phyloP scores from a whole-genome alignment of 176 grass and related monocot species.

The Phoenix roebelenii region DNA sequence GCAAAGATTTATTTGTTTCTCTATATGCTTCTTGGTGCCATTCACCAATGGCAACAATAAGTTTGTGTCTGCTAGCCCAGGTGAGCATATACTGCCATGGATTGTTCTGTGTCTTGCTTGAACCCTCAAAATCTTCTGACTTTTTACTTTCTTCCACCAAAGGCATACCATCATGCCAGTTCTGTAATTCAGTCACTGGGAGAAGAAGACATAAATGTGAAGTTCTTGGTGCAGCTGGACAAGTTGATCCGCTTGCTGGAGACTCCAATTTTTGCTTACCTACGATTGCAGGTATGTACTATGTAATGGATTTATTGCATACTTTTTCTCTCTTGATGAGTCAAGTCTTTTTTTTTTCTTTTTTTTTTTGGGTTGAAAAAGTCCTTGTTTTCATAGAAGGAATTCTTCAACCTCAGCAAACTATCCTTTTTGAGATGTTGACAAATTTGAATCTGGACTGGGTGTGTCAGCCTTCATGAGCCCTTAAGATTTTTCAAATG shows the following conservation, averaged over 20 bases:
- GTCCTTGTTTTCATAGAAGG: no score
- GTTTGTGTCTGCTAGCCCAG: constrained; percentile 92
- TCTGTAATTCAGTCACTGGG: constrained; percentile 86
- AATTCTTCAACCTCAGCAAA: no score
- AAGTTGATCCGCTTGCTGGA: constrained; percentile 87
- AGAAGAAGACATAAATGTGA: constrained; percentile 95
- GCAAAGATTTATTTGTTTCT: constrained; percentile 76
- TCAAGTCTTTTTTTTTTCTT: background rate
- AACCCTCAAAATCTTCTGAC: constrained; percentile 20
- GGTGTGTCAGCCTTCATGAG: no score
- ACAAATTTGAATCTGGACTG: no score
- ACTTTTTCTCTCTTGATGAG: no score
- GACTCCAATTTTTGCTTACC: constrained; percentile 95
- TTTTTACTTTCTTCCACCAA: constrained; percentile 23
- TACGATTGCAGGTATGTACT: constrained; percentile 75
- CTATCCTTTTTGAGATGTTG: no score
- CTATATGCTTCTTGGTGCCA: constrained; percentile 94
- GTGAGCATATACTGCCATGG: constrained; percentile 29
- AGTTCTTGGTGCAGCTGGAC: constrained; percentile 90
- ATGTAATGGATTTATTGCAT: no score
- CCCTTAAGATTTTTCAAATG: no score
- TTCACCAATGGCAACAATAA: constrained; percentile 92
- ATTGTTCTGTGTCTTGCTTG: constrained; percentile 8
- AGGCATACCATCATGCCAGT: constrained; percentile 87
- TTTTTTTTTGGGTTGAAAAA: background rate